Evolutionary conservation across 495 filamentous ascomycete species (phyloP), one percentile per base, ranked within the genome.

Genomic region (Penicillium egyptiacum): DNA sequence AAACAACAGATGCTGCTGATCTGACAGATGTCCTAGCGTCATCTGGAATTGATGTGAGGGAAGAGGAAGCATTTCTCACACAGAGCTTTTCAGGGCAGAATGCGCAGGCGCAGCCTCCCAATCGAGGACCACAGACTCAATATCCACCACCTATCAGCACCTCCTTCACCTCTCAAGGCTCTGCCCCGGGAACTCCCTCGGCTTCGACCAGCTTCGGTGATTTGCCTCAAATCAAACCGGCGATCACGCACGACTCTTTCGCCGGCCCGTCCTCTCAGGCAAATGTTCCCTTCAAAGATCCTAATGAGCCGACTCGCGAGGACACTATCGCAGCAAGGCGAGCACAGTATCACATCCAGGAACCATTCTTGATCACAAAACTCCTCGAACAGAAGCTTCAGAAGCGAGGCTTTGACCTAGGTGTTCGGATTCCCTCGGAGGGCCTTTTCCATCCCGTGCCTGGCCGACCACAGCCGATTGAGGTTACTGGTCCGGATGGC

Each of bases 1-100:
- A n/a, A n/a, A n/a, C n/a, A n/a, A n/a, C 79, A 0, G 91, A 90
- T 69, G 83, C 87, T 39, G 82, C 86, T 42, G 84, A 90, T 53
- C 76, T 91, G 48, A 86, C 82, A 46, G 92, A 96, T 77, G 86
- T 91, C 45, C 67, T 96, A 55, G 81, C 83, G 28, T 86, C 83
- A 31, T 88, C 90, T 22, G 91, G 90, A 48, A 87, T 96, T 55
- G 88, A 96, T 76, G 75, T 96, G 1, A 83, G 83, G 50, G 90
- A 88, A 66, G 92, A 96, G 67, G 90, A 93, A 59, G 86, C 88
- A 40, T 85, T 79, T 56, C 71, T 92, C 53, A 81, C 86, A 20
- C 80, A 81, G 55, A 77, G 79, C 44, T 86, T 84, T 75, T 79
- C 75, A 63, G 81, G 69, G 66, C 79, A 59, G 26, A 72, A 62